Conservation (phyloP, 768 basidiomycete species). For the Lactifluus pinguis region DNA sequence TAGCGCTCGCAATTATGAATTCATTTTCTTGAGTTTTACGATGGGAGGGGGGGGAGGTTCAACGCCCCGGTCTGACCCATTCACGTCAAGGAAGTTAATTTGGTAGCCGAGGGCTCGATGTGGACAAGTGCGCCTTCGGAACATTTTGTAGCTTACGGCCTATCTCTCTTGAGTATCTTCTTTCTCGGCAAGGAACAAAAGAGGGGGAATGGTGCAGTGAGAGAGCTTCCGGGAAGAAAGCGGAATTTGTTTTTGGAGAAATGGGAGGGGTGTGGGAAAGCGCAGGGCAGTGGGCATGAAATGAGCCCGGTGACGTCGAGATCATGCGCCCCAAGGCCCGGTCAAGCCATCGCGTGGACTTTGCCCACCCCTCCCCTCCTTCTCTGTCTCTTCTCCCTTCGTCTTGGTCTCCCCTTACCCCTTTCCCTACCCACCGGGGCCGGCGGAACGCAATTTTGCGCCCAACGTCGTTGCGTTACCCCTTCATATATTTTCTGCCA, state of each 20-base stretch:
- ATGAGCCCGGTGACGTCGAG: conserved; percentile 1
- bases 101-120: neutral
- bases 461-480: neutral
- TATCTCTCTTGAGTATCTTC: neutral
- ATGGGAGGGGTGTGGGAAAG: neutral
- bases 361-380: neutral
- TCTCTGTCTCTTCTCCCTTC: neutral
- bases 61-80: neutral
- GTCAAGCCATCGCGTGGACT: neutral
- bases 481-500: neutral
- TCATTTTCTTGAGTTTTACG: neutral
- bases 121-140: neutral
- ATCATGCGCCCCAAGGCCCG: neutral
- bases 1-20: neutral
- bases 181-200: neutral
- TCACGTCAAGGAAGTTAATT: neutral
- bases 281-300: neutral
- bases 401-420: neutral
- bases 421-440: neutral
- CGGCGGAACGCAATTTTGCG: conserved; percentile 4
- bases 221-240: neutral
- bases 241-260: neutral
- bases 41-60: neutral
- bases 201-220: too few relatives aligned
- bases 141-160: too few relatives aligned